Base-by-base conservation (phyloP, 1,284 basidiomycete species). In the Apiotrichum gracile region DNA sequence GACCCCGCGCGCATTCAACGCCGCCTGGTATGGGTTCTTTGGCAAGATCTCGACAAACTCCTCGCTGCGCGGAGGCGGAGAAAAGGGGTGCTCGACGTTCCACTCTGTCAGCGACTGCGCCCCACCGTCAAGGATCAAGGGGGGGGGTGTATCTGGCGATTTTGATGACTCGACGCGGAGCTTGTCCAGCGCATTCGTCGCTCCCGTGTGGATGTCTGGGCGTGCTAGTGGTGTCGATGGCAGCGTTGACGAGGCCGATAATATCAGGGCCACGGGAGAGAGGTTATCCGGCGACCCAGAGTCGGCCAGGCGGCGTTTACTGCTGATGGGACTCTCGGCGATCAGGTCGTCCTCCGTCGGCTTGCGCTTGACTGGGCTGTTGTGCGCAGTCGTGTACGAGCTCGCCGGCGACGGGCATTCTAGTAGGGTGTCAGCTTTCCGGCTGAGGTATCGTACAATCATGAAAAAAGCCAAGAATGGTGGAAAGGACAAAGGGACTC, bases 1-100 rank as follows among this genome's bases (percentile, higher is more conserved):
- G 19, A 69, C 37, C 10, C 53, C 54, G 5, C 46, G 19, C 24
- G 49, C 50, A 40, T 61, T 57, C 7, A 62, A 27, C 16, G 48
- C 24, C 5, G 47, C 54, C 38, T 64, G 64, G 31, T 64, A 64
- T 1, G 40, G 50, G 33, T 56, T 55, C 3, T 42, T 49, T 4
- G 61, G 55, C 17, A 60, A n/a, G 40, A 65, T 27, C 12, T 57
- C 46, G 42, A 66, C 16, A 17, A 39, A 52, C 4, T 22, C 26
- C 27, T 52, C 45, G n/a, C 25, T 27, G 12, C 13, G 17, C 1
- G 47, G n/a, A 5, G 41, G 27, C 12, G 55, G 33, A 0, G 17
- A 12, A 22, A 57, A 21, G 1, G 55, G 55, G 13, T 7, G 2
- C 9, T 5, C 22, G 3, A 24, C 22, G 21, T 46, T 16, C 41